Percentiles rank a stretch among this genome's conserved stretches.
phyloP scores from a whole-genome alignment of 352 stramenopile genomes.

The Globisporangium takayamanum region DNA sequence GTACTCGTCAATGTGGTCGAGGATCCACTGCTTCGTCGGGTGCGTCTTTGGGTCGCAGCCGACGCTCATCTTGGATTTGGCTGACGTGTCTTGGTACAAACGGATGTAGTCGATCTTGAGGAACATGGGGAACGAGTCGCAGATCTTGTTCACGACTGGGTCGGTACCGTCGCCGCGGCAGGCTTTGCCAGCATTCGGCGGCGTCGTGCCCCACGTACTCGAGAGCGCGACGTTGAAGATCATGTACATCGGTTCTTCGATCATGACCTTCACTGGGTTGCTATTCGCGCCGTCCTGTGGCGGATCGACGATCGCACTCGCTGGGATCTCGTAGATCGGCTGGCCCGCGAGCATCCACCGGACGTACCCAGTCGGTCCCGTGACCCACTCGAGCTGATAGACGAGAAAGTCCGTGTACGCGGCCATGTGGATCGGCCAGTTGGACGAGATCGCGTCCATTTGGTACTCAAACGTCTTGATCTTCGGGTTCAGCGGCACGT shows the following conservation, averaged over 20 bases:
- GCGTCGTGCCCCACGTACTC: constrained; percentile 76
- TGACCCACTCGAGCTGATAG: constrained; percentile 74
- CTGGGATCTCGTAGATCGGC: constrained; percentile 79
- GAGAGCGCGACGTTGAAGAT: constrained; percentile 95
- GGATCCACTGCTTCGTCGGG: constrained; percentile 70
- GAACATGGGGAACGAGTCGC: constrained; percentile 59
- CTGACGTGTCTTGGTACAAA: constrained; percentile 52
- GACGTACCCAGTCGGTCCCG: constrained; percentile 40
- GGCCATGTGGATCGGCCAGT: constrained; percentile 75
- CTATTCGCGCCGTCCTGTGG: constrained; percentile 40
- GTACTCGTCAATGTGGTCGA: constrained; percentile 72
- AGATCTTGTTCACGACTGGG: constrained; percentile 42
- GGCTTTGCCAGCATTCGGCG: constrained; percentile 51
- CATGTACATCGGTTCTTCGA: constrained; percentile 93
- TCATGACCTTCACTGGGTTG: constrained; percentile 88
- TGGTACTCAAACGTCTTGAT: constrained; percentile 60
- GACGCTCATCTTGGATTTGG: constrained; percentile 38
- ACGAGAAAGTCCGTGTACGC: constrained; percentile 80
- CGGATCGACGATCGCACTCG: constrained; percentile 38
- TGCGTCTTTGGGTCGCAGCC: constrained; percentile 57
- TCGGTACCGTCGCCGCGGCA: constrained; percentile 49
- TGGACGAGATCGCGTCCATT: constrained; percentile 92
- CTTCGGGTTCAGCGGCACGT: constrained; percentile 16
- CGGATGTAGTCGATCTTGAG: constrained; percentile 82
- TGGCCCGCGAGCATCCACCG: constrained; percentile 77